phyloP scores from a whole-genome alignment of 108 stramenopile species.

The Pseudonitzschia delicatissima region DNA sequence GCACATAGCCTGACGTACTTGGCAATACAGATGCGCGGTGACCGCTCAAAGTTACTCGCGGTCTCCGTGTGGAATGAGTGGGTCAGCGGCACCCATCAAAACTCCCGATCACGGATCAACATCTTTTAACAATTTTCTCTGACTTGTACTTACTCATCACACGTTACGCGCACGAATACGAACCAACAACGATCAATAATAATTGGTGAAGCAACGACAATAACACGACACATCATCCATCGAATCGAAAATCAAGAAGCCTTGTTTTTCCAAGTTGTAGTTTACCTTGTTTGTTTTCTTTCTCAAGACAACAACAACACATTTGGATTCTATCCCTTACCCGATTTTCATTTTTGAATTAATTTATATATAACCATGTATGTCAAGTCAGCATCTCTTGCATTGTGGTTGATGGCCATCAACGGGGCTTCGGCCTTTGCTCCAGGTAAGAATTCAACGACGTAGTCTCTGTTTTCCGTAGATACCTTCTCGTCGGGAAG shows the following conservation, averaged over 20 bases:
- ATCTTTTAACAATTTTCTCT: neutral
- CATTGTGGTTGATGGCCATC: slow-evolving; percentile 20
- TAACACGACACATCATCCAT: slow-evolving; percentile 2
- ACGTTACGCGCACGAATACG: too few species aligned
- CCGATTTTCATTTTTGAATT: too few species aligned
- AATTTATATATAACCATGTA: slow-evolving; percentile 26
- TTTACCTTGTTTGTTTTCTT: too few species aligned
- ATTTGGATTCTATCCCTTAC: too few species aligned
- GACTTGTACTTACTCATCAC: too few species aligned
- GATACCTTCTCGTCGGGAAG: too few species aligned
- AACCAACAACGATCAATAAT: neutral
- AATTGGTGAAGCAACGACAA: neutral
- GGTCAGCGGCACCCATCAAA: neutral
- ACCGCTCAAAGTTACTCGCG: too few species aligned
- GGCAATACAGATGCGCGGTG: too few species aligned
- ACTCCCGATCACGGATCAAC: neutral
- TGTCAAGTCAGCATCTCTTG: slow-evolving; percentile 24
- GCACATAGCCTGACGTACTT: too few species aligned
- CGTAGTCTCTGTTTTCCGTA: too few species aligned
- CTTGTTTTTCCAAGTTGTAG: neutral
- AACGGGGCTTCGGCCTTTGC: slow-evolving; percentile 30
- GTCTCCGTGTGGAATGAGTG: slow-evolving; percentile 4
- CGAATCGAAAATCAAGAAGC: slow-evolving; percentile 7
- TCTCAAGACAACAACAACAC: too few species aligned
- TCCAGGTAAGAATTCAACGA: slow-evolving; percentile 31